Evolutionary conservation across 768 basidiomycete genomes (phyloP), one percentile per base, ranked within the genome.

Genomic region (Leccinum obscurum): DNA sequence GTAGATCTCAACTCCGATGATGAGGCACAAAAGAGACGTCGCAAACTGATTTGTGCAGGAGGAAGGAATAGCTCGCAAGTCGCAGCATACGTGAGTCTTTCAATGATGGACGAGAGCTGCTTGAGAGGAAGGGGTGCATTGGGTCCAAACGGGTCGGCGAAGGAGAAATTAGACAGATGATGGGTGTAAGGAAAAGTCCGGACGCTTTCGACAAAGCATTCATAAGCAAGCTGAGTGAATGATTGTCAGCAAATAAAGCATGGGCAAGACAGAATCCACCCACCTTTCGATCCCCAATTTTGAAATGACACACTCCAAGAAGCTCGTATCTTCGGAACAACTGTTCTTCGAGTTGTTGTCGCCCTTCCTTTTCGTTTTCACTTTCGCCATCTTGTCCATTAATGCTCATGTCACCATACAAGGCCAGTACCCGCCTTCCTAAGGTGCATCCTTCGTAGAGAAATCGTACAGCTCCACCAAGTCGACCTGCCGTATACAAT

Each of bases 291-390:
- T 96, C 89, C 0, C 88, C 89, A 28, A 86, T 85, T 72, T 91
- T 94, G 30, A 83, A 80, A 67, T 85, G 86, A 70, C 92, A 93
- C 4, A 89, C 84, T 0, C 83, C 93, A 26, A 95, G 76, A 32
- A 96, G 71, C 74, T 97, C 93, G 83, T 88, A 95, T 51, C 93
- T 77, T 22, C 87, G 80, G 63, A 81, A 83, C 28, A 94, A 65
- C 61, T 89, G 86, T 34, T 86, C 85, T 59, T 84, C 81, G 2
- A 92, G 76, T 62, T 84, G 81, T 49, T 58, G 76, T 86, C 88
- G 90, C 0, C 70, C 70, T 32, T 77, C 83, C 62, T 70, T 63
- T 28, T 66, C 72, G 61, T 59, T 57, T 32, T 72, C 73, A 8
- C 67, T 71, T 52, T 71, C 74, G 9, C 56, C 51, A 7, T 46